Conservation (phyloP, 1,284 basidiomycete genomes). For the Apiotrichum montevideense region DNA sequence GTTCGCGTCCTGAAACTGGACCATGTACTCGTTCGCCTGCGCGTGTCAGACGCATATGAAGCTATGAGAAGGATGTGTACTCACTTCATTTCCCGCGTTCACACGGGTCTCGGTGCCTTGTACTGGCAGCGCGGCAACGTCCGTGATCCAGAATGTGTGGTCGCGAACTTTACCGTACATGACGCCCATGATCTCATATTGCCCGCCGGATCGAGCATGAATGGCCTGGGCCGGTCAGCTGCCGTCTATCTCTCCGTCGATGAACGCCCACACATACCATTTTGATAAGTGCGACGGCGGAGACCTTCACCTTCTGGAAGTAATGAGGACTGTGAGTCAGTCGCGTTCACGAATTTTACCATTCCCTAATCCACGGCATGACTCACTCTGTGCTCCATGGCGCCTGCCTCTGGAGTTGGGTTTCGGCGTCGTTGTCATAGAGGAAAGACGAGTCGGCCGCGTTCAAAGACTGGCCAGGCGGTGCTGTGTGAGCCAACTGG, state of each 20-base stretch:
- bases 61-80: not conserved
- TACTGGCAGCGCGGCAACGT: slow-evolving; percentile 93
- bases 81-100: slow-evolving; percentile 78
- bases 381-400: slow-evolving; percentile 84
- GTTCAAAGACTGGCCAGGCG: slow-evolving; percentile 24
- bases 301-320: slow-evolving; percentile 92
- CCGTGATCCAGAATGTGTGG: slow-evolving; percentile 81
- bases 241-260: too few species aligned
- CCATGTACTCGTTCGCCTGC: slow-evolving; percentile 93
- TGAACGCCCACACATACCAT: slow-evolving; percentile 60
- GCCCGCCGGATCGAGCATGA: slow-evolving; percentile 92
- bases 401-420: slow-evolving; percentile 60
- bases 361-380: too few species aligned
- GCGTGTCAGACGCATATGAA: not conserved
- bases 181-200: slow-evolving; percentile 98
- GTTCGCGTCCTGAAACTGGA: slow-evolving; percentile 75
- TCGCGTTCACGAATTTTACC: not conserved
- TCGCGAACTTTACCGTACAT: slow-evolving; percentile 96
- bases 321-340: slow-evolving; percentile 64
- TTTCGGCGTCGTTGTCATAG: slow-evolving; percentile 69
- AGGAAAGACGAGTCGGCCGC: slow-evolving; percentile 67
- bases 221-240: slow-evolving; percentile 61
- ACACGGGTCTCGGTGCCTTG: slow-evolving; percentile 99
- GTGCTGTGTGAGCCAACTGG: not conserved
- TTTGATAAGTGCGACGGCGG: slow-evolving; percentile 91